Evolutionary conservation across 352 stramenopile genomes (phyloP), one percentile per base, ranked within the genome.

Genomic region (Globisporangium emineosum): DNA sequence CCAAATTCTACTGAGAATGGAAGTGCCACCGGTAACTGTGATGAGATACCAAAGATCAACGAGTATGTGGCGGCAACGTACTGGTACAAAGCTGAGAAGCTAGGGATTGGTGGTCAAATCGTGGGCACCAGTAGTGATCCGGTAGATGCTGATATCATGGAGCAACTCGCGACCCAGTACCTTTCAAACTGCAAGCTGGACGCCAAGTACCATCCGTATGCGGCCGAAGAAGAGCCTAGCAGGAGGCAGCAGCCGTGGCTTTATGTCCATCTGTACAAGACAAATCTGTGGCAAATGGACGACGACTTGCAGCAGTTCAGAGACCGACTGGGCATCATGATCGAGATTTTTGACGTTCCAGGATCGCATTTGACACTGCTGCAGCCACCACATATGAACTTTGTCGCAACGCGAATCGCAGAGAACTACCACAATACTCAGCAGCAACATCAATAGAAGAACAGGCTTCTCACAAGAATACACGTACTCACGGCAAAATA

Each of bases 121-220:
- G 29, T 30, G 13, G 33, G 30, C 19, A 49, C 27, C 27, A 37
- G 37, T 45, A 9, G 37, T 45, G 3, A 45, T 15, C 37, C 37
- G 8, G 54, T 7, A 0, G 54, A 60, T 17, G 33, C 5, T 17
- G 54, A 30, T 21, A 60, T 60, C 23, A 23, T 60, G 32, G 13
- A 43, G 54, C 54, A 60, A 49, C 54, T 60, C 0, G 54, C 21
- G 5, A 47, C 5, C 5, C 54, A 60, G 21, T 60, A 60, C 54
- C 33, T 60, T 13, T 21, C 33, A 49, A 60, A 60, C 33, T 60
- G 54, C 21, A 50, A 35, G 17, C 25, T 60, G 4, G 33, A 60
- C 15, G 17, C 54, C 33, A 60, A 43, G 54, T 60, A 60, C 12
- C 33, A 60, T 29, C 53, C 53, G 21, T 59, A 59, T 6, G 7